These are phyloP conservation scores for Solanum rostratum DNA, from an alignment of 257 asterid species.

Conservation along the genomic window DNA sequence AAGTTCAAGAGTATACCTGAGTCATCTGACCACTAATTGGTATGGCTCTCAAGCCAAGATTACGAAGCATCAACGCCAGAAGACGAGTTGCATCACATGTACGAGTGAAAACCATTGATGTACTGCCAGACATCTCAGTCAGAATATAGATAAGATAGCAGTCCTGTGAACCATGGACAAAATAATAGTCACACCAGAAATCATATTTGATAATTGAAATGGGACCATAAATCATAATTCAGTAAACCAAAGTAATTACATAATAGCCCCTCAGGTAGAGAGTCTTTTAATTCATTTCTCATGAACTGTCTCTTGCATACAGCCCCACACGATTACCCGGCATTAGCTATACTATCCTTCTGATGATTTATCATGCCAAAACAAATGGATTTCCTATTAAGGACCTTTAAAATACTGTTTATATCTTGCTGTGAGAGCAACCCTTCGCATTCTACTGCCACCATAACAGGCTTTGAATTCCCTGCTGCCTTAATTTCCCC, in stretches of 20 bases:
- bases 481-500: neutral
- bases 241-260: neutral
- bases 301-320: neutral
- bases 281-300: neutral
- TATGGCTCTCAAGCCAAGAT: constrained; percentile 74
- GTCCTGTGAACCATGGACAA: constrained; percentile 29
- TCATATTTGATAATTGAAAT: neutral
- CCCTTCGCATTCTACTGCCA: neutral
- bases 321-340: neutral
- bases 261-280: neutral
- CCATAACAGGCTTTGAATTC: neutral
- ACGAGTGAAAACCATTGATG: constrained; percentile 89
- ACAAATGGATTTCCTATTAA: neutral
- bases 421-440: neutral
- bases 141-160: constrained; percentile 81
- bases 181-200: neutral
- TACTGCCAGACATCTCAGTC: constrained; percentile 58
- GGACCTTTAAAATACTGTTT: neutral
- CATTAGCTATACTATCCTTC: neutral
- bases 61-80: constrained; percentile 63
- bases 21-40: constrained; percentile 96
- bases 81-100: constrained; percentile 78
- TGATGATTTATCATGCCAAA: neutral
- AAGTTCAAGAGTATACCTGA: constrained; percentile 40
- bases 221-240: neutral